Conservation (phyloP, 306 rosid species). For the Rubus idaeus region DNA sequence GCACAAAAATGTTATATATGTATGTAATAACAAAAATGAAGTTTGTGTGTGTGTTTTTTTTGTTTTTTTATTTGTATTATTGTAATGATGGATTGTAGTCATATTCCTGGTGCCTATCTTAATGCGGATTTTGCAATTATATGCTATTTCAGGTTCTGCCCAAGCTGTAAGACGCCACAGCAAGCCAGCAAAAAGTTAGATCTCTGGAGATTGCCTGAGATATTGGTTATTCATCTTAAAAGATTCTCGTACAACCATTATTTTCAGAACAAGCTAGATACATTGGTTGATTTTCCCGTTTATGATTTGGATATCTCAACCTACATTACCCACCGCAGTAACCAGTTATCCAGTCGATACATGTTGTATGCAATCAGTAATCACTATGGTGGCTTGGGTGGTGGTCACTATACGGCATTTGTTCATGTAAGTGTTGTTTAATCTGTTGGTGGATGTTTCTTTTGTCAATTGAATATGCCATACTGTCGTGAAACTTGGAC, state of each 20-base stretch:
- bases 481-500: background rate
- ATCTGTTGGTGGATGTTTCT: background rate
- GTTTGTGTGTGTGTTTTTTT: background rate
- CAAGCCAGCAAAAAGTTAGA: constrained; percentile 87
- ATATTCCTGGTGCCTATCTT: constrained; percentile 11
- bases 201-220: constrained; percentile 91
- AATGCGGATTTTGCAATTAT: constrained; percentile 22
- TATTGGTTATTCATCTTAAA: constrained; percentile 82
- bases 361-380: constrained; percentile 72
- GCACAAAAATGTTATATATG: background rate
- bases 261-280: constrained; percentile 69
- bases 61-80: background rate
- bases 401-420: constrained; percentile 88
- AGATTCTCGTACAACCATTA: constrained; percentile 61
- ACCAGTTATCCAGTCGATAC: constrained; percentile 45
- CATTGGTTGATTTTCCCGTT: constrained; percentile 76
- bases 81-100: background rate
- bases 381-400: constrained; percentile 80
- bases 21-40: background rate
- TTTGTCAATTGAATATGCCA: background rate
- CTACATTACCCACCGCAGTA: constrained; percentile 36
- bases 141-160: constrained; percentile 62
- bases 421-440: constrained; percentile 60
- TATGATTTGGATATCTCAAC: constrained; percentile 62
- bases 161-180: constrained; percentile 67